Evolutionary conservation across 495 filamentous ascomycete species (phyloP).

Genomic region (Penicillium lividum): DNA sequence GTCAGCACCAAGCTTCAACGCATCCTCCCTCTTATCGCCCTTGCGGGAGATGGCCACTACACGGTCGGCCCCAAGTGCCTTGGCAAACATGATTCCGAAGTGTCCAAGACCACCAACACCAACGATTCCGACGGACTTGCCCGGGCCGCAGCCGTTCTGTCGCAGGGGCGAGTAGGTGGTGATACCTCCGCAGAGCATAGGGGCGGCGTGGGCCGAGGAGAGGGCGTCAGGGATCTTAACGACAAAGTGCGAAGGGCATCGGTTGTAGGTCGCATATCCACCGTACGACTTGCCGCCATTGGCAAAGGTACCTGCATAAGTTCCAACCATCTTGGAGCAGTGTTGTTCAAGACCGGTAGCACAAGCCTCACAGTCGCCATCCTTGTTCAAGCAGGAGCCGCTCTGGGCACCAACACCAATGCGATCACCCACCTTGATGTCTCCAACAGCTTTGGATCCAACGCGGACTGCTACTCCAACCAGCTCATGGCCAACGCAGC

Average conservation of each 20-base stretch:
- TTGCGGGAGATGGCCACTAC: slow-evolving; percentile 82
- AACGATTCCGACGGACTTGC: slow-evolving; percentile 79
- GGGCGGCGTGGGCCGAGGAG: slow-evolving; percentile 63
- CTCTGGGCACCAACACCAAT: slow-evolving; percentile 87
- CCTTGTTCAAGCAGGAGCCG: slow-evolving; percentile 61
- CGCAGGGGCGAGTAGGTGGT: slow-evolving; percentile 76
- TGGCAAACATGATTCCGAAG: slow-evolving; percentile 60
- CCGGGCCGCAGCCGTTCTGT: slow-evolving; percentile 72
- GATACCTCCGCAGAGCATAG: slow-evolving; percentile 84
- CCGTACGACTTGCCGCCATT: slow-evolving; percentile 66
- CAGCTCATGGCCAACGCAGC: slow-evolving; percentile 82
- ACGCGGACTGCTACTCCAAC: slow-evolving; percentile 75
- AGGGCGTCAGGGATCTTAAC: slow-evolving; percentile 74
- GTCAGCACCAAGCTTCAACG: slow-evolving; percentile 58
- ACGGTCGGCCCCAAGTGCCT: slow-evolving; percentile 71
- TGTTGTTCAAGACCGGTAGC: slow-evolving; percentile 61
- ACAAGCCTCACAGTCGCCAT: slow-evolving; percentile 69
- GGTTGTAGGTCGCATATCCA: slow-evolving; percentile 72
- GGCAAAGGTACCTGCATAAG: slow-evolving; percentile 38
- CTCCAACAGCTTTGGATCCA: slow-evolving; percentile 58
- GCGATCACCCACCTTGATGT: slow-evolving; percentile 78
- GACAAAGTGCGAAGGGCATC: slow-evolving; percentile 70
- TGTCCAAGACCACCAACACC: slow-evolving; percentile 84
- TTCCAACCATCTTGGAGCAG: slow-evolving; percentile 60
- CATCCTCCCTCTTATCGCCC: slow-evolving; percentile 67